A percentile compares a stretch with the other conserved stretches of the same genome.
Conservation (phyloP, 2,329 filamentous ascomycete genomes). For the Trichophyton mentagrophytes region DNA sequence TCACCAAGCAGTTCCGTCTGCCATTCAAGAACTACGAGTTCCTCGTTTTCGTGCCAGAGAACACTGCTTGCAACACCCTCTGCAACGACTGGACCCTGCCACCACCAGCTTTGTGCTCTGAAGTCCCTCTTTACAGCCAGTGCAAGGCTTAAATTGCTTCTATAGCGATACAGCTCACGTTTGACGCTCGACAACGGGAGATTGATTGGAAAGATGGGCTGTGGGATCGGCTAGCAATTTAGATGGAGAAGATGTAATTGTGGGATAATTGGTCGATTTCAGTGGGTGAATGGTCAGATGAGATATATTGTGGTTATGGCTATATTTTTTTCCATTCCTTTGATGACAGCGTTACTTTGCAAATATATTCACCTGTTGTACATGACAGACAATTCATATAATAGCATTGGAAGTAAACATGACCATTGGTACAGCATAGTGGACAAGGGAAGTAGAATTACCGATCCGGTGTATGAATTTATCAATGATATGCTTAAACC, state of each 20-base stretch:
- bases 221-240: neutral
- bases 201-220: neutral
- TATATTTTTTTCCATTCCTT: neutral
- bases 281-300: neutral
- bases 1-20: constrained; percentile 27
- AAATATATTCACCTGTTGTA: neutral
- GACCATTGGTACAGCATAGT: neutral
- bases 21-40: constrained; percentile 28
- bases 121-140: constrained; percentile 22
- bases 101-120: constrained; percentile 23
- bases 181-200: neutral
- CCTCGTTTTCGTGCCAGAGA: constrained; percentile 27
- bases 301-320: neutral
- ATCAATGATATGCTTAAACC: too few relatives aligned
- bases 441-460: neutral
- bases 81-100: constrained; percentile 24
- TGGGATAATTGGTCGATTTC: too few relatives aligned
- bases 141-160: constrained; percentile 19
- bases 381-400: neutral
- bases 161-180: neutral
- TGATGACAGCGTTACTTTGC: neutral
- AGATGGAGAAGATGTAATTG: neutral
- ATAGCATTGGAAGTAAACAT: neutral
- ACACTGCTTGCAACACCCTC: constrained; percentile 25
- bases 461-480: too few relatives aligned